Percentiles rank a stretch among this genome's conserved stretches.
Conservation (phyloP, 2,329 filamentous ascomycete species). For the Rachicladosporium sp. region DNA sequence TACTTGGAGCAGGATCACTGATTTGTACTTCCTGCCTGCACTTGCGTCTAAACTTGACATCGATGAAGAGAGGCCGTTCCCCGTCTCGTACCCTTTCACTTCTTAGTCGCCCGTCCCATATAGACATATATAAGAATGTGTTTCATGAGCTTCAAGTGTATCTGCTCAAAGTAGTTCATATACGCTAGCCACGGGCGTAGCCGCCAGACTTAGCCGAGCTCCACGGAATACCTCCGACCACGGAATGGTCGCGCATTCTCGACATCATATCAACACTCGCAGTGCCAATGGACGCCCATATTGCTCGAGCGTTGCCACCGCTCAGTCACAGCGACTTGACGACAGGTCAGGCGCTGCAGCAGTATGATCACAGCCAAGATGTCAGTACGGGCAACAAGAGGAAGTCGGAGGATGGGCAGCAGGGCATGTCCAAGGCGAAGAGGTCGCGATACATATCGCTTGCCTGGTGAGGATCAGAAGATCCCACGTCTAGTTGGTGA, state of each 20-base stretch:
- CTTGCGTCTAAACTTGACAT: too few relatives aligned
- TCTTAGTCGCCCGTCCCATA: too few relatives aligned
- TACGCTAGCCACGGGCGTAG: background rate
- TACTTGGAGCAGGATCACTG: too few relatives aligned
- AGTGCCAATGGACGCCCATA: background rate
- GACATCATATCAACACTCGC: constrained; percentile 5
- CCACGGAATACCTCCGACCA: constrained; percentile 1
- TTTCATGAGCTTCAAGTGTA: too few relatives aligned
- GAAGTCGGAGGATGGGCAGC: constrained; percentile 31
- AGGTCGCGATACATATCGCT: constrained; percentile 57
- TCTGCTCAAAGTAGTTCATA: background rate
- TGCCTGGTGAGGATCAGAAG: constrained; percentile 43
- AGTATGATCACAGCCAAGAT: constrained; percentile 6
- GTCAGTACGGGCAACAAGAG: constrained; percentile 24
- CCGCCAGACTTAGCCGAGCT: background rate
- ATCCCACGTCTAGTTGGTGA: constrained; percentile 1
- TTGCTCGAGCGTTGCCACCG: too few relatives aligned
- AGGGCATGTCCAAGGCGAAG: constrained; percentile 37
- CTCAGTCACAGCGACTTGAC: too few relatives aligned
- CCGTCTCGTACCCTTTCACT: too few relatives aligned
- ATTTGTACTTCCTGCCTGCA: too few relatives aligned
- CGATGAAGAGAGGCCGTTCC: too few relatives aligned
- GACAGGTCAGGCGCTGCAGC: constrained; percentile 2
- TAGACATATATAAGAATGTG: too few relatives aligned
- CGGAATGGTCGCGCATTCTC: constrained; percentile 10